Percentiles rank a stretch among this genome's conserved stretches.
These are phyloP conservation scores for Lumnitzera racemosa DNA, from an alignment of 345 rosid species.

Conservation along the genomic window DNA sequence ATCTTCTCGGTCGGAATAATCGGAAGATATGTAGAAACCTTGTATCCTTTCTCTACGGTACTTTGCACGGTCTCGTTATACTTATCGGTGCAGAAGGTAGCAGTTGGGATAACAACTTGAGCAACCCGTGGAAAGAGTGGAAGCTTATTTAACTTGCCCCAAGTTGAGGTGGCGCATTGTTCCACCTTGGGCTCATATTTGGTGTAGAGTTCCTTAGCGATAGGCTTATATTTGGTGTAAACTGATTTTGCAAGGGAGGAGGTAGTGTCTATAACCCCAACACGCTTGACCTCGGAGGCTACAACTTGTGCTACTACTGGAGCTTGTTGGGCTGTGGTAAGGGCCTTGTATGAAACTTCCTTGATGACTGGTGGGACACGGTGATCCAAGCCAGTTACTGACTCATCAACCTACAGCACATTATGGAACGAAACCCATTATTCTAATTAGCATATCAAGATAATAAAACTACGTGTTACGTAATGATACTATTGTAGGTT, in stretches of 20 bases:
- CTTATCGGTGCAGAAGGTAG: slow-evolving; percentile 64
- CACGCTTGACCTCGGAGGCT: slow-evolving; percentile 52
- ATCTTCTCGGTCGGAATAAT: slow-evolving; percentile 58
- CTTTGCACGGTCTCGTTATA: slow-evolving; percentile 45
- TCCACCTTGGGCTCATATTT: slow-evolving; percentile 55
- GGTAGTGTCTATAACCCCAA: slow-evolving; percentile 43
- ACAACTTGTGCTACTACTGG: slow-evolving; percentile 45
- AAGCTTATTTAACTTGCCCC: slow-evolving; percentile 44
- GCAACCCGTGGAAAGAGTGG: slow-evolving; percentile 56
- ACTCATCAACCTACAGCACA: slow-evolving; percentile 44
- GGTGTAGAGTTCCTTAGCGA: slow-evolving; percentile 33
- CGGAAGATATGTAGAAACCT: slow-evolving; percentile 39
- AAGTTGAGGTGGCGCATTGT: slow-evolving; percentile 41
- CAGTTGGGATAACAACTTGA: slow-evolving; percentile 42
- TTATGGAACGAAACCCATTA: too few relatives aligned
- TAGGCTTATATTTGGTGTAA: slow-evolving; percentile 36
- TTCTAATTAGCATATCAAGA: too few relatives aligned
- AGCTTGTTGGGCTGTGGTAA: slow-evolving; percentile 7
- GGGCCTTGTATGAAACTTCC: slow-evolving; percentile 7
- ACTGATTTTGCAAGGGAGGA: slow-evolving; percentile 26
- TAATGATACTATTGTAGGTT: too few relatives aligned
- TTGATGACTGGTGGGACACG: slow-evolving; percentile 59
- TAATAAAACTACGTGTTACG: too few relatives aligned
- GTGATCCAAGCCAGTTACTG: slow-evolving; percentile 31
- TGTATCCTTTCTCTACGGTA: slow-evolving; percentile 34